These are phyloP conservation scores for Penicillium paxilli DNA, from an alignment of 495 filamentous ascomycete species.

Conservation along the genomic window DNA sequence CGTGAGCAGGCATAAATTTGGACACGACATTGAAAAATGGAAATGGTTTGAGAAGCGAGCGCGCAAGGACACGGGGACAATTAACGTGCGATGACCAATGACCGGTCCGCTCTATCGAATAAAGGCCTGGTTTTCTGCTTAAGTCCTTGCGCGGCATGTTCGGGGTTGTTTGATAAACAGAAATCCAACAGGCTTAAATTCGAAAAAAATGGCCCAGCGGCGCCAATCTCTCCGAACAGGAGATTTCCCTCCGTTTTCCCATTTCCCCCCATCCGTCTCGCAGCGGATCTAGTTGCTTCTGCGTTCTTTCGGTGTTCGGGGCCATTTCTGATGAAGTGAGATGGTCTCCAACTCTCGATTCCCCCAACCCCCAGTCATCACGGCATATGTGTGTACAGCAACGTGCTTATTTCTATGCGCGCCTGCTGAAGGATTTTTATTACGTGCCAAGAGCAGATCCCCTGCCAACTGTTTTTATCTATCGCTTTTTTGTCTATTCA, in stretches of 20 bases:
- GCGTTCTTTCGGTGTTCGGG: neutral
- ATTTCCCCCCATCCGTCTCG: neutral
- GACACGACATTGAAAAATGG: conserved; percentile 27
- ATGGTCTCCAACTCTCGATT: neutral
- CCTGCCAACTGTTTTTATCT: conserved; percentile 79
- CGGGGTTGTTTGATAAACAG: conserved; percentile 32
- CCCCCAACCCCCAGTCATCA: conserved; percentile 23
- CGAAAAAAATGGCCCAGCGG: conserved; percentile 26
- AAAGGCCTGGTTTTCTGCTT: conserved; percentile 33
- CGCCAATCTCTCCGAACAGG: conserved; percentile 18
- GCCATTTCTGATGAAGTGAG: neutral
- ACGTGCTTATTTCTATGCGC: conserved; percentile 70
- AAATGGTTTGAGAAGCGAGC: conserved; percentile 27
- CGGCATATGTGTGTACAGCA: conserved; percentile 99
- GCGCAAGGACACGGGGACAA: conserved; percentile 42
- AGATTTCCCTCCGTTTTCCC: conserved; percentile 7
- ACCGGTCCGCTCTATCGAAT: conserved; percentile 31
- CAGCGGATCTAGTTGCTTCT: conserved; percentile 3
- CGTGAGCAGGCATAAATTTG: conserved; percentile 77
- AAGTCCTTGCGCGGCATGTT: conserved; percentile 28
- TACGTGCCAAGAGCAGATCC: conserved; percentile 84
- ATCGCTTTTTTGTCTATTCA: conserved; percentile 67
- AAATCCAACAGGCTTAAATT: conserved; percentile 38
- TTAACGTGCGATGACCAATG: conserved; percentile 41
- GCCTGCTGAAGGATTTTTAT: conserved; percentile 88